Evolutionary conservation across 169 alveolate genomes (phyloP).

Genomic region (Miamiensis avidus): DNA sequence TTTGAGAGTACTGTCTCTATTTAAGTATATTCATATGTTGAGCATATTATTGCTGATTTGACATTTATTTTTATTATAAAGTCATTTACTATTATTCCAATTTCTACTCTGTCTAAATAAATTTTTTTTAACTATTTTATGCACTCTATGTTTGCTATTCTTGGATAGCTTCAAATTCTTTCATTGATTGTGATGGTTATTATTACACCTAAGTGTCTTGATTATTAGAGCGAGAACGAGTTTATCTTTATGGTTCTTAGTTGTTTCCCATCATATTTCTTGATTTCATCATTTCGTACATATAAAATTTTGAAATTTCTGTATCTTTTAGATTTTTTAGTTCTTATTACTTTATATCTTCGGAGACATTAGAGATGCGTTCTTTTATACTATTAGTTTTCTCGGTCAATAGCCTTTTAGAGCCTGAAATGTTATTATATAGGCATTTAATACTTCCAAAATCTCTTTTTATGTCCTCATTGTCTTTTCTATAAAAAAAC

Average conservation of each 20-base stretch:
- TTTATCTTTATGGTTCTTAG: background rate
- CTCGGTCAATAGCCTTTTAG: background rate
- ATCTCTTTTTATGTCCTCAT: background rate
- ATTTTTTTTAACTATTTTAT: too few relatives aligned
- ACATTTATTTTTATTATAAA: background rate
- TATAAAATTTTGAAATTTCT: too few relatives aligned
- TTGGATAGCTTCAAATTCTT: background rate
- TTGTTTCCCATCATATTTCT: too few relatives aligned
- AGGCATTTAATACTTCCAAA: too few relatives aligned
- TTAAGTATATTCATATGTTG: background rate
- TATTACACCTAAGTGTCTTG: background rate
- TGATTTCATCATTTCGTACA: background rate
- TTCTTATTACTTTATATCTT: background rate
- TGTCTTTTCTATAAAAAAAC: background rate
- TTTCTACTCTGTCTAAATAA: background rate
- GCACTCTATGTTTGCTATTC: background rate
- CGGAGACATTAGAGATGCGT: background rate
- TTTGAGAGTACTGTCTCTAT: background rate
- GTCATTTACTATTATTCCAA: background rate
- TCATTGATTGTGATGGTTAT: background rate
- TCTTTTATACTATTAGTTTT: background rate
- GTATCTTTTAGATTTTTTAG: background rate
- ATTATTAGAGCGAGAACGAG: background rate
- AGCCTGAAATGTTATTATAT: background rate
- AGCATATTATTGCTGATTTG: too few relatives aligned